A percentile compares a stretch with the other conserved stretches of the same genome.
These are phyloP conservation scores for Teratosphaeriaceae sp. DNA, from an alignment of 2,329 filamentous ascomycete genomes.

Conservation along the genomic window DNA sequence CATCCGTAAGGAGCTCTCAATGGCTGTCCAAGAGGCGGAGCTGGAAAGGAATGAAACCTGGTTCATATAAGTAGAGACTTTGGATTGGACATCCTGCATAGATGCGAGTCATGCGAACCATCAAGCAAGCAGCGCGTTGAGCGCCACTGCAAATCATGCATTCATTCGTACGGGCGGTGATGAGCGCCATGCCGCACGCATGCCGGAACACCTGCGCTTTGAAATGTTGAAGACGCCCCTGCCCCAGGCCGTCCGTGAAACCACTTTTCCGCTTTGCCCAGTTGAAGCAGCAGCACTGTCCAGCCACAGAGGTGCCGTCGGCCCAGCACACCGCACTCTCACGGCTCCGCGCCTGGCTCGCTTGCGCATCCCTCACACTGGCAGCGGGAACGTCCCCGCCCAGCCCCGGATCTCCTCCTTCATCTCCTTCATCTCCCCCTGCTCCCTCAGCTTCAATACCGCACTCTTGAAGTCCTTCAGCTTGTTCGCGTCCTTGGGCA, in stretches of 20 bases:
- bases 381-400: constrained; percentile 87
- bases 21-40: no score
- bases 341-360: neutral
- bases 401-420: constrained; percentile 85
- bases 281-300: neutral
- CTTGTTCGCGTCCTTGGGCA: constrained; percentile 98
- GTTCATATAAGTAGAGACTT: no score
- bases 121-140: constrained; percentile 7
- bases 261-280: neutral
- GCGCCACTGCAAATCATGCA: neutral
- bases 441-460: constrained; percentile 64
- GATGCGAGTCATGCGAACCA: no score
- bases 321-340: neutral
- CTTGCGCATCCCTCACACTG: constrained; percentile 48
- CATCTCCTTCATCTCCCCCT: constrained; percentile 65
- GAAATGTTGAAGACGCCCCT: constrained; percentile 1
- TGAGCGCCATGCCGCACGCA: neutral
- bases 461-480: constrained; percentile 99
- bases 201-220: constrained; percentile 8
- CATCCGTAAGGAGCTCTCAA: neutral
- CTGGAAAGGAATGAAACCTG: no score
- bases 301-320: neutral
- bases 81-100: no score
- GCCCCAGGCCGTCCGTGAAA: no score
- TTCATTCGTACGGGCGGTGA: no score